Base-by-base conservation (phyloP, 805 yeast species). In the Kodamaea jinghongensis region DNA sequence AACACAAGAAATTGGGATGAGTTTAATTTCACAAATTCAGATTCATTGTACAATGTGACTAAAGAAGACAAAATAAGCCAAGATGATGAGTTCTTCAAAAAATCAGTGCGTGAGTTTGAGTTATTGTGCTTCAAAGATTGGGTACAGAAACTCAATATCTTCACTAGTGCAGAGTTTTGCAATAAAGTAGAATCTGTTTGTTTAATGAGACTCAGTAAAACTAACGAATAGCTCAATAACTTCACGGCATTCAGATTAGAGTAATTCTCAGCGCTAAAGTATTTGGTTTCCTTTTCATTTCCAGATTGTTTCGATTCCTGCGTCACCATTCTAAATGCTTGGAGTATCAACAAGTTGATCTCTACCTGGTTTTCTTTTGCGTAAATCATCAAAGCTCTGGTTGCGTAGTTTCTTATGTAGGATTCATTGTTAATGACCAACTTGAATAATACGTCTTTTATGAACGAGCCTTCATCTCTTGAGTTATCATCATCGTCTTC, bases 81-180 rank as follows among this genome's bases (percentile, higher is more conserved):
- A 44, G 73, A 68, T 9, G 67, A 46, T 1, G 65, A 55, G 41
- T 57, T 60, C 34, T 57, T 61, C 36, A 55, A 40, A 25, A 42
- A 51, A 14, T 48, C 57, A 16, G 44, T 44, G 5, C 50, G 51
- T 9, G 47, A 40, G 17, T 50, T 54, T 23, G 48, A 39, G 25
- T 51, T 55, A 42, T 52, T 64, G 40, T 67, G 71, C 48, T 70
- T 70, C 49, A 70, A 58, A 38, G 57, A 64, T 39, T 70, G 75
- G 7, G 75, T 70, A 46, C 74, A 70, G 42, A 67, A 69, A 61
- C 73, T 67, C 44, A 70, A 52, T 8, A 69, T 54, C 39, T 67
- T 66, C 14, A 69, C 67, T 14, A 68, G 55, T 2, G 69, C 64
- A 5, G 73, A 54, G 37, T 67, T 66, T 42, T 67, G 73, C 4